These are phyloP conservation scores for Fermentozyma sake DNA, from an alignment of 1,139 yeast species.

Conservation along the genomic window DNA sequence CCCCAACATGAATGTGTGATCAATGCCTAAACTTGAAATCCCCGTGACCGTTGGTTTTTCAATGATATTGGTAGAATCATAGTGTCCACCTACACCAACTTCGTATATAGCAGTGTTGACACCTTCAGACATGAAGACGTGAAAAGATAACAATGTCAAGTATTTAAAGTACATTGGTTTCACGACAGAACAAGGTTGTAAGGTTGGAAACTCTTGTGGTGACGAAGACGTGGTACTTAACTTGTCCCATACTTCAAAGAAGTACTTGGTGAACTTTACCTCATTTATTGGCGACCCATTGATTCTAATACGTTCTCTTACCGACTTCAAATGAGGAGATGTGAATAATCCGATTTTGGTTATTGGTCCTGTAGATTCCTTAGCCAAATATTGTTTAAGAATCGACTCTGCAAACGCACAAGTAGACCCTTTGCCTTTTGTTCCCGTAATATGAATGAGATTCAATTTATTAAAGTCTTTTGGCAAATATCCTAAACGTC, in stretches of 20 bases:
- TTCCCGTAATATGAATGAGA: conserved; percentile 90
- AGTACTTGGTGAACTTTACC: conserved; percentile 76
- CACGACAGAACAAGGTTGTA: conserved; percentile 55
- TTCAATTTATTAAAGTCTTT: conserved; percentile 69
- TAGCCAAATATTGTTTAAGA: conserved; percentile 49
- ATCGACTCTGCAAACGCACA: conserved; percentile 92
- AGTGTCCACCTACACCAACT: conserved; percentile 98
- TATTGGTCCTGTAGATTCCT: conserved; percentile 16
- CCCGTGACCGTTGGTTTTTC: conserved; percentile 82
- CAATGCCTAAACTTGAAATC: conserved; percentile 83
- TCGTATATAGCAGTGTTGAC: conserved; percentile 93
- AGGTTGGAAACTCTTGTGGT: conserved; percentile 59
- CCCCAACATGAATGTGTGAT: conserved; percentile 88
- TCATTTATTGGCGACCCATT: conserved; percentile 84
- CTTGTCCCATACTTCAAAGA: conserved; percentile 90
- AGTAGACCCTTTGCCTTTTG: conserved; percentile 97
- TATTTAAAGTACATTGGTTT: conserved; percentile 95
- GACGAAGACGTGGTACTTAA: conserved; percentile 59
- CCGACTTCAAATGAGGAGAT: conserved; percentile 92
- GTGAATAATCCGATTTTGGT: conserved; percentile 83
- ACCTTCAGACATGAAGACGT: conserved; percentile 80
- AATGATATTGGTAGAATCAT: conserved; percentile 89
- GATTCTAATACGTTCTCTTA: conserved; percentile 86
- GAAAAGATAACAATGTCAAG: conserved; percentile 84
- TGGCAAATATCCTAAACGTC: conserved; percentile 77